Conservation (phyloP, 371 early-diverging fungal genomes). For the Mucor circinelloides region DNA sequence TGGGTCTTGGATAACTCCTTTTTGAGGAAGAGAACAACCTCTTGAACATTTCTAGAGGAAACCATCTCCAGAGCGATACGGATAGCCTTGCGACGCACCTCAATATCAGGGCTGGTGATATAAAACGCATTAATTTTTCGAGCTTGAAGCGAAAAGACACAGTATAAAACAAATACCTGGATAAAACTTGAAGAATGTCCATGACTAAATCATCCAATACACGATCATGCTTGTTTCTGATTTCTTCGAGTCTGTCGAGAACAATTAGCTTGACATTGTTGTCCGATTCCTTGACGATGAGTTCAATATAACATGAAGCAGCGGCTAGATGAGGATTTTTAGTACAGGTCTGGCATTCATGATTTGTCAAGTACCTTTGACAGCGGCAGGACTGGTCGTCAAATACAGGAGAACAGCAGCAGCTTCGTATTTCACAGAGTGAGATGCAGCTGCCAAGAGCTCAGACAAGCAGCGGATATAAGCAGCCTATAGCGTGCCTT, state of each 20-base stretch:
- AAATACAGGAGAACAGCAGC: constrained; percentile 89
- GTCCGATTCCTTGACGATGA: constrained; percentile 91
- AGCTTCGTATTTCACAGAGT: constrained; percentile 96
- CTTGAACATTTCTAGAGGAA: constrained; percentile 88
- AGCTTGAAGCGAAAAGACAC: not conserved
- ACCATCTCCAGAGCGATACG: constrained; percentile 89
- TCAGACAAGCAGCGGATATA: constrained; percentile 90
- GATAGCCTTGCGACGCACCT: constrained; percentile 91
- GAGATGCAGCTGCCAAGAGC: constrained; percentile 77
- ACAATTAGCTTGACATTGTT: constrained; percentile 98
- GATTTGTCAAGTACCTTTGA: constrained; percentile 65
- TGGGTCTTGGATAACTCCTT: constrained; percentile 91
- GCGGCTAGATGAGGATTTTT: constrained; percentile 72
- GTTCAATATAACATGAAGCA: constrained; percentile 87
- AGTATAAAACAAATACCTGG: constrained; percentile 46
- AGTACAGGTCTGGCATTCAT: not conserved
- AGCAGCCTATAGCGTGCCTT: constrained; percentile 53
- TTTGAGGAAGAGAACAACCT: constrained; percentile 90
- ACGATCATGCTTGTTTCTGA: constrained; percentile 83
- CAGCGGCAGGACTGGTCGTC: constrained; percentile 85
- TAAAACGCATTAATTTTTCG: not conserved
- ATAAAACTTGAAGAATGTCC: constrained; percentile 89
- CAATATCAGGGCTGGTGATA: constrained; percentile 81
- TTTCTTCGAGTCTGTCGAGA: constrained; percentile 85
- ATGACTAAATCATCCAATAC: constrained; percentile 90